phyloP scores from a whole-genome alignment of 805 yeast species.

The Vanderwaltozyma polyspora region DNA sequence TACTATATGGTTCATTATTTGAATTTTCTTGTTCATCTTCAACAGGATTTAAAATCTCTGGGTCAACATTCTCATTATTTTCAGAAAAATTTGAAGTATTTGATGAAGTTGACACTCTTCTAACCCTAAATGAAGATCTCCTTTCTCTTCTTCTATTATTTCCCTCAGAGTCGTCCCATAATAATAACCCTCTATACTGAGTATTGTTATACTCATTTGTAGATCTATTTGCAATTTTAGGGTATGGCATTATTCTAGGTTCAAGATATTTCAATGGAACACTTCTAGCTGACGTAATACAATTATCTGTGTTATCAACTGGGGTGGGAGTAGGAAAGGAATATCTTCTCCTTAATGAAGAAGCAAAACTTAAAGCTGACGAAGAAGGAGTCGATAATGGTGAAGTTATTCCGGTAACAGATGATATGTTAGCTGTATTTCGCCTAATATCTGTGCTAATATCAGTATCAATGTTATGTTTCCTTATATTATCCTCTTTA shows the following conservation, averaged over 20 bases:
- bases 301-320: conserved; percentile 12
- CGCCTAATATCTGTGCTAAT: background rate
- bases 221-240: conserved; percentile 15
- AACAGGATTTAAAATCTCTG: background rate
- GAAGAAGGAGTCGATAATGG: conserved; percentile 4
- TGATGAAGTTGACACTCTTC: conserved; percentile 22
- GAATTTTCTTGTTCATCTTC: background rate
- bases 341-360: conserved; percentile 9
- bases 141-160: background rate
- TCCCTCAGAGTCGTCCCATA: conserved; percentile 1
- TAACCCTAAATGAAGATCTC: conserved; percentile 11
- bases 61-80: background rate
- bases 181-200: conserved; percentile 3
- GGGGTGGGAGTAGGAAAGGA: conserved; percentile 11
- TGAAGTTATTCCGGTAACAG: background rate
- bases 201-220: conserved; percentile 8
- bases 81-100: conserved; percentile 5
- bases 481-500: conserved; percentile 7
- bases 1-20: background rate
- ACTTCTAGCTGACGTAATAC: conserved; percentile 20
- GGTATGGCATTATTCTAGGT: conserved; percentile 24
- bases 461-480: background rate
- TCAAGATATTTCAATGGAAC: conserved; percentile 20
- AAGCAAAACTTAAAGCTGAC: conserved; percentile 3
- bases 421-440: background rate